Conservation (phyloP, 306 rosid genomes). For the Phaseolus lunatus region DNA sequence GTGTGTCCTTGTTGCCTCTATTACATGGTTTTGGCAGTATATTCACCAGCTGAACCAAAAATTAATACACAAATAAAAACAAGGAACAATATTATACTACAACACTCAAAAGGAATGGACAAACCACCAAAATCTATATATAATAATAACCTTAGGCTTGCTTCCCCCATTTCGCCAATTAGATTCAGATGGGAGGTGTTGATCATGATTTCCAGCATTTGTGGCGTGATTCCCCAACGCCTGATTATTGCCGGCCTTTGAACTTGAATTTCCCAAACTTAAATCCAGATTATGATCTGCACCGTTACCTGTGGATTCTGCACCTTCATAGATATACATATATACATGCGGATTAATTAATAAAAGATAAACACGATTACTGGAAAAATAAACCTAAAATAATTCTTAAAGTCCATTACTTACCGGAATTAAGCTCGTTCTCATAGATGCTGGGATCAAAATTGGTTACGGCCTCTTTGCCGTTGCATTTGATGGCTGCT, state of each 20-base stretch:
- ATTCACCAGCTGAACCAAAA: constrained; percentile 45
- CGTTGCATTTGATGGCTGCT: constrained; percentile 97
- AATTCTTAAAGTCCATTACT: neutral
- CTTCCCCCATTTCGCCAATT: constrained; percentile 50
- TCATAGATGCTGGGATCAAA: constrained; percentile 96
- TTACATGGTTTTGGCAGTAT: constrained; percentile 49
- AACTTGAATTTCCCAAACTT: constrained; percentile 73
- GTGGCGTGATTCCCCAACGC: constrained; percentile 44
- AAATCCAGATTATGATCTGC: constrained; percentile 70
- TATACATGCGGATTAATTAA: neutral
- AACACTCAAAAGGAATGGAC: neutral
- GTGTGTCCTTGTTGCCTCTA: constrained; percentile 52
- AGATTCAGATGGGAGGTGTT: constrained; percentile 42
- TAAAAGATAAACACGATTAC: neutral
- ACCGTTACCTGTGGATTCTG: constrained; percentile 56
- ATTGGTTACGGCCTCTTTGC: constrained; percentile 99
- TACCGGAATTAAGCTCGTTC: constrained; percentile 83
- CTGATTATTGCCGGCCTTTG: constrained; percentile 41
- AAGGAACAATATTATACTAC: neutral
- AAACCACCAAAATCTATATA: neutral
- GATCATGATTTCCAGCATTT: constrained; percentile 46
- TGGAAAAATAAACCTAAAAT: neutral
- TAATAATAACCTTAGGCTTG: constrained; percentile 49
- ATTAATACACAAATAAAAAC: neutral
- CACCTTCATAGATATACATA: neutral